Percentiles rank a stretch among this genome's conserved stretches.
phyloP scores from a whole-genome alignment of 2,329 filamentous ascomycete species.

The Hypoxylon sp. region DNA sequence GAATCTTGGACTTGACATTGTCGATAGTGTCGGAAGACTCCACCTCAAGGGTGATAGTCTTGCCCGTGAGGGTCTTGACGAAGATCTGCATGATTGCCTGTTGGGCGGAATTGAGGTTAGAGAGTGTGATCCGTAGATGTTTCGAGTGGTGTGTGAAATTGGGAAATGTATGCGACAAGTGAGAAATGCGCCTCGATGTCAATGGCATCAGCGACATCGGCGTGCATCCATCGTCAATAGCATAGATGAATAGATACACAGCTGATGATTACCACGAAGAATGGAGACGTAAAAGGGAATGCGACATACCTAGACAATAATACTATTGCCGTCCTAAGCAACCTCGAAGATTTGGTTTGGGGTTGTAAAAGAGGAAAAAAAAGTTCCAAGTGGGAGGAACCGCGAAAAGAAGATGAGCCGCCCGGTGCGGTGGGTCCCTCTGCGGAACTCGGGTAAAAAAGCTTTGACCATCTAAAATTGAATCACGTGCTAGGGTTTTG shows the following conservation, averaged over 20 bases:
- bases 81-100: conserved; percentile 79
- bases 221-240: no score
- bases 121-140: neutral
- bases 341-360: conserved; percentile 61
- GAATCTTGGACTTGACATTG: conserved; percentile 99
- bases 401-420: conserved; percentile 7
- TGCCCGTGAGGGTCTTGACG: conserved; percentile 92
- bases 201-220: neutral
- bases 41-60: conserved; percentile 99
- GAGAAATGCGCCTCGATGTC: conserved; percentile 5
- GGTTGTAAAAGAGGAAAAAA: conserved; percentile 46
- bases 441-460: no score
- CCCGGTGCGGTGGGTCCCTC: conserved; percentile 23
- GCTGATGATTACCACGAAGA: no score
- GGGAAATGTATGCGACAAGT: neutral
- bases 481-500: conserved; percentile 45
- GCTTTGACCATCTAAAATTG: conserved; percentile 4
- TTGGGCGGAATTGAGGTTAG: conserved; percentile 49
- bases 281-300: neutral
- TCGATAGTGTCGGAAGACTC: conserved; percentile 99
- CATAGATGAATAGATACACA: no score
- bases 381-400: conserved; percentile 31
- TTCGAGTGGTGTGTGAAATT: conserved; percentile 16
- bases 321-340: conserved; percentile 70
- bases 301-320: conserved; percentile 72